Conservation (phyloP, 2,329 filamentous ascomycete species). For the Colletotrichum liaoningense region DNA sequence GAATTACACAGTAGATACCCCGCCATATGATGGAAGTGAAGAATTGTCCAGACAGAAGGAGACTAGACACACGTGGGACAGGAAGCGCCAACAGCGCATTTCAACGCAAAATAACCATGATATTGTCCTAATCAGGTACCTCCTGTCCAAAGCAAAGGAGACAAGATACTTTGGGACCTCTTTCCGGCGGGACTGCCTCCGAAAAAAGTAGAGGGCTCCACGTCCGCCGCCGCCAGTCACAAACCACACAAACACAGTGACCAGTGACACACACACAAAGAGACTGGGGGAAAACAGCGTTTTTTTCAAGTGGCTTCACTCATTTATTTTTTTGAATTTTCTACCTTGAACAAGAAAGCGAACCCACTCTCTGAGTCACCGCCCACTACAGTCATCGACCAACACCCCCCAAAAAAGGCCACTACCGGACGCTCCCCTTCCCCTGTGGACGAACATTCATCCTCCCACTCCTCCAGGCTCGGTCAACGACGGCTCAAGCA, state of each 20-base stretch:
- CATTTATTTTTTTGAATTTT: background rate
- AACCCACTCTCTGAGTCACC: constrained; percentile 30
- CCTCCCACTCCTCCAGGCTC: constrained; percentile 23
- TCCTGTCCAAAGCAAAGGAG: background rate
- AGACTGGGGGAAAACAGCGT: no score
- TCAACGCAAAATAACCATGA: constrained; percentile 1
- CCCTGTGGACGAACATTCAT: constrained; percentile 37
- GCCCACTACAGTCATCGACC: background rate
- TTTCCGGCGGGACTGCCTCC: constrained; percentile 25
- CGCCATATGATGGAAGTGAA: background rate
- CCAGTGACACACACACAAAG: background rate
- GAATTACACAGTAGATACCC: background rate
- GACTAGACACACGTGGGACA: constrained; percentile 4
- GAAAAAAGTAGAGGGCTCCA: background rate
- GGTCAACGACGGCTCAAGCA: constrained; percentile 37
- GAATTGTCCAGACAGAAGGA: background rate
- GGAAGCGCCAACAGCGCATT: background rate
- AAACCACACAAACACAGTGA: background rate
- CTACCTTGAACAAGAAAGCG: background rate
- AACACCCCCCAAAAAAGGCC: constrained; percentile 15
- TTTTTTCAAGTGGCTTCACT: background rate
- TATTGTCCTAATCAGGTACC: background rate
- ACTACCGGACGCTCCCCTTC: constrained; percentile 19
- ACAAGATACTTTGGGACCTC: background rate
- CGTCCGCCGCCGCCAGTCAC: background rate